phyloP scores from a whole-genome alignment of 148 eudicot genomes.

The Dysphania ambrosioides region DNA sequence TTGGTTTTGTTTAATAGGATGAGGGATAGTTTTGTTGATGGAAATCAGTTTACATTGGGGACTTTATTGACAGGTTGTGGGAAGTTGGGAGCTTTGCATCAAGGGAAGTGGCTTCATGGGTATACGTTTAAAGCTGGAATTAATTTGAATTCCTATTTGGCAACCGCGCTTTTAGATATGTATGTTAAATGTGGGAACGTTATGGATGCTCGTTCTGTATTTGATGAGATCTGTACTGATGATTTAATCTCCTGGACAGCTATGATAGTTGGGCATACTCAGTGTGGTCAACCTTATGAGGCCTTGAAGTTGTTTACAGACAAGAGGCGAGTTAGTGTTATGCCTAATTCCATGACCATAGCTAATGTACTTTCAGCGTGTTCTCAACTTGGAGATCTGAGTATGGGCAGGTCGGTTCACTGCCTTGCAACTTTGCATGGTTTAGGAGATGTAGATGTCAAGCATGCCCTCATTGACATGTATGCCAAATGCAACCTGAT shows the following conservation, averaged over 20 bases:
- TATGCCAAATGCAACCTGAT: constrained; percentile 60
- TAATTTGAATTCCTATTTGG: constrained; percentile 41
- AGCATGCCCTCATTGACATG: constrained; percentile 79
- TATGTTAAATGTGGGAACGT: constrained; percentile 61
- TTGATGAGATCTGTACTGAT: constrained; percentile 46
- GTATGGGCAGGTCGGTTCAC: constrained; percentile 56
- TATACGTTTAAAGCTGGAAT: constrained; percentile 57
- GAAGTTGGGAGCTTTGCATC: constrained; percentile 76
- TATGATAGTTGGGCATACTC: constrained; percentile 77
- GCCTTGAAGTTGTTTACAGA: constrained; percentile 59
- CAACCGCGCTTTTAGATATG: constrained; percentile 67
- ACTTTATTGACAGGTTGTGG: constrained; percentile 63
- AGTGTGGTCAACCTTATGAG: constrained; percentile 46
- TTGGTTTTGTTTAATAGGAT: constrained; percentile 66
- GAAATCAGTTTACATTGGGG: constrained; percentile 62
- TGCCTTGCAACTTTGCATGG: constrained; percentile 51
- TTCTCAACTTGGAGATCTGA: constrained; percentile 42
- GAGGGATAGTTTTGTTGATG: constrained; percentile 62
- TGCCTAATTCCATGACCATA: constrained; percentile 56
- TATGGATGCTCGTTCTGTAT: constrained; percentile 53
- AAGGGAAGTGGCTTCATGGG: constrained; percentile 92
- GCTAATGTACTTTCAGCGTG: constrained; percentile 76
- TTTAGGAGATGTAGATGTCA: constrained; percentile 45
- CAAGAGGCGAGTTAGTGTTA: constrained; percentile 34
- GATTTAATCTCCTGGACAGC: constrained; percentile 86